Conservation (phyloP, 2,329 filamentous ascomycete genomes). For the Ophiostoma ulmi region DNA sequence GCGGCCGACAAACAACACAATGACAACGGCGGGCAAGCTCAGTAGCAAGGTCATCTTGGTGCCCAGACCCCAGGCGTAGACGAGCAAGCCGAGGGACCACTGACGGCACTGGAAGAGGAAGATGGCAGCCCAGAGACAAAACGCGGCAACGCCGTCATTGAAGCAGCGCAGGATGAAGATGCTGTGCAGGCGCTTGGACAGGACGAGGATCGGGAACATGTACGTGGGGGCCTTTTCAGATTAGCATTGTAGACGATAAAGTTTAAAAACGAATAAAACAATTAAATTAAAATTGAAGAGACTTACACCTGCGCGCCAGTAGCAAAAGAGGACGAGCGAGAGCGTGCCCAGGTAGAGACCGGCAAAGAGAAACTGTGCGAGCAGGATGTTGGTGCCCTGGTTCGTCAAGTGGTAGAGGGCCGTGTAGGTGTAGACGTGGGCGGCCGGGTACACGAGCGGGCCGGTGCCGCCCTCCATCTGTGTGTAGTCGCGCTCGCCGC, state of each 20-base stretch:
- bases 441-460: slow-evolving; percentile 89
- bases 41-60: slow-evolving; percentile 92
- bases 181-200: slow-evolving; percentile 90
- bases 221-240: slow-evolving; percentile 68
- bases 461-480: slow-evolving; percentile 83
- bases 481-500: slow-evolving; percentile 83
- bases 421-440: slow-evolving; percentile 87
- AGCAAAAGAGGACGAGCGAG: slow-evolving; percentile 74
- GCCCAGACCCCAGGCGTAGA: slow-evolving; percentile 76
- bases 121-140: slow-evolving; percentile 80
- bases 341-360: slow-evolving; percentile 72
- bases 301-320: slow-evolving; percentile 62
- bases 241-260: neutral
- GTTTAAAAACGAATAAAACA: neutral
- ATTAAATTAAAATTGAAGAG: neutral
- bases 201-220: slow-evolving; percentile 74
- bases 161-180: slow-evolving; percentile 90
- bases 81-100: slow-evolving; percentile 67
- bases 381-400: slow-evolving; percentile 65
- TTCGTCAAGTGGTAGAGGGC: slow-evolving; percentile 72
- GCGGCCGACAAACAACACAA: slow-evolving; percentile 68
- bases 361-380: slow-evolving; percentile 81
- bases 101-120: slow-evolving; percentile 67
- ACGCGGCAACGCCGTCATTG: slow-evolving; percentile 86
- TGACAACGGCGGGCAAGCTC: slow-evolving; percentile 71